phyloP scores from a whole-genome alignment of 768 basidiomycete species.

The Auriscalpium vulgare region DNA sequence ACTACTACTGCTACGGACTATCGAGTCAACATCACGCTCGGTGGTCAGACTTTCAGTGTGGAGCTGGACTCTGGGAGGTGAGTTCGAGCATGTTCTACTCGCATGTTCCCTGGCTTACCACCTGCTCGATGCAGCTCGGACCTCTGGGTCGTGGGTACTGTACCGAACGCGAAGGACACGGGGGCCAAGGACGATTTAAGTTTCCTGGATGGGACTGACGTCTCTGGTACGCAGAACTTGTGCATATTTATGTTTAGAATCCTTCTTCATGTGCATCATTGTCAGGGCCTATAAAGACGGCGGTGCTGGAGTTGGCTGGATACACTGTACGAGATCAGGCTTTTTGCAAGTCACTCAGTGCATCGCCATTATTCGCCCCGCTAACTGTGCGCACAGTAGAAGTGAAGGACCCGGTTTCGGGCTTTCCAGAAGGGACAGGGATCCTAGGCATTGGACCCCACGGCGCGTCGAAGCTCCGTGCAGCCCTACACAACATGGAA shows the following conservation, averaged over 20 bases:
- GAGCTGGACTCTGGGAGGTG: slow-evolving; percentile 41
- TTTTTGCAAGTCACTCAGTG: slow-evolving; percentile 23
- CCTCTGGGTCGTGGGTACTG: slow-evolving; percentile 45
- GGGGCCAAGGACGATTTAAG: slow-evolving; percentile 30
- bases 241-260: too few relatives aligned
- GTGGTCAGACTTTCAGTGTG: slow-evolving; percentile 24
- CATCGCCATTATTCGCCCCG: too few relatives aligned
- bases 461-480: slow-evolving; percentile 17
- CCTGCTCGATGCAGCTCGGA: slow-evolving; percentile 40
- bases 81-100: not conserved
- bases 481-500: slow-evolving; percentile 4
- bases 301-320: slow-evolving; percentile 35
- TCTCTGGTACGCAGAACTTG: slow-evolving; percentile 20
- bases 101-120: too few relatives aligned
- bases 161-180: slow-evolving; percentile 32
- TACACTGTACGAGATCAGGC: slow-evolving; percentile 38
- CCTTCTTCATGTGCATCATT: not conserved
- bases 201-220: slow-evolving; percentile 42
- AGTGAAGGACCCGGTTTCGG: too few relatives aligned
- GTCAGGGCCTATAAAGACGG: slow-evolving; percentile 36
- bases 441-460: slow-evolving; percentile 27
- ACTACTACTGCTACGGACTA: too few relatives aligned
- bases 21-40: slow-evolving; percentile 28
- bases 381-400: too few relatives aligned
- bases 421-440: slow-evolving; percentile 6